Percentiles rank a stretch among this genome's conserved stretches.
These are phyloP conservation scores for Rhododendron williamsianum DNA, from an alignment of 148 eudicot genomes.

Conservation along the genomic window DNA sequence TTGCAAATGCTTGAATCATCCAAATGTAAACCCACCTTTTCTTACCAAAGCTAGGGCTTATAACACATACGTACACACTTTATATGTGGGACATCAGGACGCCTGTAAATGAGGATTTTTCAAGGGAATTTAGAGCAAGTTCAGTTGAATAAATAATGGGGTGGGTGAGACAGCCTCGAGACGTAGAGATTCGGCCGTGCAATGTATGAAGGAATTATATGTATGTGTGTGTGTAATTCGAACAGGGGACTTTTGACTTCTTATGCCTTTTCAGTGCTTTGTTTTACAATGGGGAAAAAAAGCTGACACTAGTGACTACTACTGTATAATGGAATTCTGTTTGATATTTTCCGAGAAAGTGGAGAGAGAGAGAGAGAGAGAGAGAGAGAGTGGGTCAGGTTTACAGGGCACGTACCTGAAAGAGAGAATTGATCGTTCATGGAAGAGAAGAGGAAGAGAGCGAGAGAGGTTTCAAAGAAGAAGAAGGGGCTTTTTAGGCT, in stretches of 20 bases:
- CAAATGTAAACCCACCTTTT: neutral
- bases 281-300: neutral
- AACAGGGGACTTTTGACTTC: neutral
- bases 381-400: neutral
- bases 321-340: neutral
- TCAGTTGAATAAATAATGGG: neutral
- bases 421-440: neutral
- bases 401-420: neutral
- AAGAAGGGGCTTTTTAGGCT: too few relatives aligned
- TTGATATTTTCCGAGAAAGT: neutral
- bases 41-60: neutral
- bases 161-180: constrained; percentile 11
- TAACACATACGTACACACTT: neutral
- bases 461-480: neutral
- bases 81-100: neutral
- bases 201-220: neutral
- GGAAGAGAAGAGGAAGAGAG: neutral
- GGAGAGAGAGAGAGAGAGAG: neutral
- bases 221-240: neutral
- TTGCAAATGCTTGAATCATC: neutral
- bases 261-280: constrained; percentile 4
- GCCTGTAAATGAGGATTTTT: neutral
- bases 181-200: constrained; percentile 12
- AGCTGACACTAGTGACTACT: neutral
- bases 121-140: neutral